Evolutionary conservation across 768 basidiomycete species (phyloP).

Genomic region (Leccinum variicolor): DNA sequence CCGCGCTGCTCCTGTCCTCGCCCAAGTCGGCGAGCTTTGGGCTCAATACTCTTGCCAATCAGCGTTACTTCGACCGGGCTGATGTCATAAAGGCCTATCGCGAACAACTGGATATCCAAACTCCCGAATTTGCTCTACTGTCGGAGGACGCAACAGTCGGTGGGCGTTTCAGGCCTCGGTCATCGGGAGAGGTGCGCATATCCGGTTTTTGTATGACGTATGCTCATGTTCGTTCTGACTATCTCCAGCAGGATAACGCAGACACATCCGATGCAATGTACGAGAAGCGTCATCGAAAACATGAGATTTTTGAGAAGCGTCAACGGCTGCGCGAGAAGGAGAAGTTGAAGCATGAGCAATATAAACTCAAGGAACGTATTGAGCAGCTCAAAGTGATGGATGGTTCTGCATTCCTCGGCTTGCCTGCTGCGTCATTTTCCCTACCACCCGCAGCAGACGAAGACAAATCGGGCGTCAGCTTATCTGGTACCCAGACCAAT

Average conservation of each 20-base stretch:
- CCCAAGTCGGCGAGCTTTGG: conserved; percentile 34
- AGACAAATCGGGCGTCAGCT: conserved; percentile 25
- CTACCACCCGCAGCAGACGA: conserved; percentile 22
- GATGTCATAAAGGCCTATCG: conserved; percentile 71
- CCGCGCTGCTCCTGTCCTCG: conserved; percentile 45
- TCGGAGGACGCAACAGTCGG: conserved; percentile 53
- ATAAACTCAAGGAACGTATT: conserved; percentile 86
- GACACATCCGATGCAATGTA: conserved; percentile 83
- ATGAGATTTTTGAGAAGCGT: conserved; percentile 83
- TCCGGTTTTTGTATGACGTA: not conserved
- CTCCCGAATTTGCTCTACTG: conserved; percentile 60
- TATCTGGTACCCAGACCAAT: conserved; percentile 37
- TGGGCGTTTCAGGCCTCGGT: conserved; percentile 67
- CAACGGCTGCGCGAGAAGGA: conserved; percentile 86
- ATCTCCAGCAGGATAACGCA: conserved; percentile 40
- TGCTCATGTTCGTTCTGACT: conserved; percentile 6
- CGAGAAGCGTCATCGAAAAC: conserved; percentile 80
- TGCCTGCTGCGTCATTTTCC: conserved; percentile 60
- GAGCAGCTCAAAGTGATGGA: conserved; percentile 81
- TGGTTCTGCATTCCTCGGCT: conserved; percentile 58
- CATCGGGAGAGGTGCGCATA: conserved; percentile 63
- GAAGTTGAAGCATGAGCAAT: conserved; percentile 87
- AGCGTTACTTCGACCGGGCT: conserved; percentile 74
- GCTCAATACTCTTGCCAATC: conserved; percentile 58
- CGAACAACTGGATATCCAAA: conserved; percentile 71